Evolutionary conservation across 495 filamentous ascomycete species (phyloP).

Genomic region (Penicillium canariense): DNA sequence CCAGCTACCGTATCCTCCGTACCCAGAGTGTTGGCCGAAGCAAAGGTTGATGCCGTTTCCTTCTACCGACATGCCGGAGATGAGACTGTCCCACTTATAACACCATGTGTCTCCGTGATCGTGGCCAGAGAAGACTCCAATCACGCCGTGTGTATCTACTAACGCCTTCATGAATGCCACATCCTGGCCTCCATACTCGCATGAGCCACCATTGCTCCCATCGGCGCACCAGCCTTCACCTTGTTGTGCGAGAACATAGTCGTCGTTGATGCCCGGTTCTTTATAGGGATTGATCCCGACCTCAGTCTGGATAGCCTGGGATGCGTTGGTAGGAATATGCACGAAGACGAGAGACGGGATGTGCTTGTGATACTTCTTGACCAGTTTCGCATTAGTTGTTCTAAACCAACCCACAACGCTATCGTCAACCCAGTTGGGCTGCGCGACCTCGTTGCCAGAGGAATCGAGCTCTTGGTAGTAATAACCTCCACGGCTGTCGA

Average conservation of each 20-base stretch:
- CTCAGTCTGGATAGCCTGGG: conserved; percentile 46
- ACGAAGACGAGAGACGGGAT: conserved; percentile 68
- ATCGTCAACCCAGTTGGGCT: conserved; percentile 37
- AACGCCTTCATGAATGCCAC: conserved; percentile 62
- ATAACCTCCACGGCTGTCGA: conserved; percentile 63
- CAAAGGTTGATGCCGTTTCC: conserved; percentile 52
- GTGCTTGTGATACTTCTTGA: conserved; percentile 27
- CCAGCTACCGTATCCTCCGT: conserved; percentile 68
- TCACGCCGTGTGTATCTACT: conserved; percentile 49
- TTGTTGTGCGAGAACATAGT: conserved; percentile 55
- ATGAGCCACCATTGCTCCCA: background rate
- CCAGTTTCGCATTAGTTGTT: conserved; percentile 41
- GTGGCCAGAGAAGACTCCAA: conserved; percentile 62
- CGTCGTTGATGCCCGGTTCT: conserved; percentile 65
- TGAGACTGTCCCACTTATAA: conserved; percentile 26
- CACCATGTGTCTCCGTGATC: conserved; percentile 69
- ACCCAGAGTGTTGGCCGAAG: conserved; percentile 65
- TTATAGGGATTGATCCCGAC: conserved; percentile 32
- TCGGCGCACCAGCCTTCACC: conserved; percentile 41
- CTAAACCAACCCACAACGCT: conserved; percentile 59
- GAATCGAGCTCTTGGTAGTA: conserved; percentile 43
- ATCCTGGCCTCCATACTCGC: conserved; percentile 48
- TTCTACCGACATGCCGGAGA: conserved; percentile 27
- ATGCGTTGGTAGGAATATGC: conserved; percentile 62
- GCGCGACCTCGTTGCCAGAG: conserved; percentile 31